Conservation (phyloP, 2,329 filamentous ascomycete genomes). For the Xylariaceae sp. region DNA sequence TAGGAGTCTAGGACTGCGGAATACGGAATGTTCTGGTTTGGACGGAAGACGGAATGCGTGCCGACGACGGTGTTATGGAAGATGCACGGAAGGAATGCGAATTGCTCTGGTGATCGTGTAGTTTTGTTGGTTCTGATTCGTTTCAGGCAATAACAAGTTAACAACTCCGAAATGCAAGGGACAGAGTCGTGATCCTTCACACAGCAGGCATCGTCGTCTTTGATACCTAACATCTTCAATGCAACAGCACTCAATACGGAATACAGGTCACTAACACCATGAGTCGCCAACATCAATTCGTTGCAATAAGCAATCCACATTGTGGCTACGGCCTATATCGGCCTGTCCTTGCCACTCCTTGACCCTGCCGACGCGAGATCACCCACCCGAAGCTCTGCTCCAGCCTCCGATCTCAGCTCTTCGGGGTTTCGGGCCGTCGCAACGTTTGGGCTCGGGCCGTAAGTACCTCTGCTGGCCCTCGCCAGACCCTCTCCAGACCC, state of each 20-base stretch:
- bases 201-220: neutral
- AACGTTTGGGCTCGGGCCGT: conserved; percentile 16
- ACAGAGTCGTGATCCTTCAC: neutral
- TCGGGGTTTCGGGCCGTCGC: conserved; percentile 31
- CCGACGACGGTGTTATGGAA: neutral
- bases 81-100: neutral
- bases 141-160: neutral
- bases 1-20: too few relatives aligned
- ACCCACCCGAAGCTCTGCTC: conserved; percentile 23
- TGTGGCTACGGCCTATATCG: neutral
- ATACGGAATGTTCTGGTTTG: neutral
- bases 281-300: neutral
- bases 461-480: too few relatives aligned
- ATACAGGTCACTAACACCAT: neutral
- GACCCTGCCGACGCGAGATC: conserved; percentile 1
- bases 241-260: neutral
- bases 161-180: neutral
- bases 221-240: neutral
- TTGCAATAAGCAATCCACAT: neutral
- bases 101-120: neutral
- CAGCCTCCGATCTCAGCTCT: conserved; percentile 1
- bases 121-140: neutral
- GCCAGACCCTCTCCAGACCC: too few relatives aligned
- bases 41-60: neutral
- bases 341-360: neutral